phyloP scores from a whole-genome alignment of 495 filamentous ascomycete species.

The Tuber calosporum region DNA sequence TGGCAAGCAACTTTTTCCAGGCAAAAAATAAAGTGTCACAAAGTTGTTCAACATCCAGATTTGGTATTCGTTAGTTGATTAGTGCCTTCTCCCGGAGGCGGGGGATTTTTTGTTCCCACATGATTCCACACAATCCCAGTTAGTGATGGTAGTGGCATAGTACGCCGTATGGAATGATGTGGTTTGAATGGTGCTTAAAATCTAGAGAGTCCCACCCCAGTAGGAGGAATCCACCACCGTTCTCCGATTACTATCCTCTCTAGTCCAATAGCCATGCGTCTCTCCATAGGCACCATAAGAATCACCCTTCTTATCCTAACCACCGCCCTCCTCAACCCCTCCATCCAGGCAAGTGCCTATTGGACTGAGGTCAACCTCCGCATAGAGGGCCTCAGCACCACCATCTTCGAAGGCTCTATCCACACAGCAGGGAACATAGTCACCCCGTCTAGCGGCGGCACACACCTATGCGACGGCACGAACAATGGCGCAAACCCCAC shows the following conservation, averaged over 20 bases:
- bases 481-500: constrained; percentile 5
- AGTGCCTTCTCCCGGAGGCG: not conserved
- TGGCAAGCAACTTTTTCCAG: not conserved
- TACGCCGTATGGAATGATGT: not conserved
- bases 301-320: not conserved
- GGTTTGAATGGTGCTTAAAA: not conserved
- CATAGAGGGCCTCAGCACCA: constrained; percentile 15
- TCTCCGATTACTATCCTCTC: not conserved
- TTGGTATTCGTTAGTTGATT: not conserved
- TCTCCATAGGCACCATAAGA: not conserved
- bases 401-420: constrained; percentile 14
- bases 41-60: not conserved
- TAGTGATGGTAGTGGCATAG: not conserved
- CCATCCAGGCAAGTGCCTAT: not conserved
- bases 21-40: not conserved
- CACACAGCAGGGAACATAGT: constrained; percentile 6
- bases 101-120: not conserved
- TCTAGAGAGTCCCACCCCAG: not conserved
- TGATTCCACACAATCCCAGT: not conserved
- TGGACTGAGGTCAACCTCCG: not conserved
- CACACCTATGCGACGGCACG: constrained; percentile 14
- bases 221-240: not conserved
- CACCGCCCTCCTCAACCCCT: not conserved
- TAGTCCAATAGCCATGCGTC: not conserved
- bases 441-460: constrained; percentile 5